These are phyloP conservation scores for Neurospora cerealis DNA, from an alignment of 495 filamentous ascomycete genomes.

Conservation along the genomic window DNA sequence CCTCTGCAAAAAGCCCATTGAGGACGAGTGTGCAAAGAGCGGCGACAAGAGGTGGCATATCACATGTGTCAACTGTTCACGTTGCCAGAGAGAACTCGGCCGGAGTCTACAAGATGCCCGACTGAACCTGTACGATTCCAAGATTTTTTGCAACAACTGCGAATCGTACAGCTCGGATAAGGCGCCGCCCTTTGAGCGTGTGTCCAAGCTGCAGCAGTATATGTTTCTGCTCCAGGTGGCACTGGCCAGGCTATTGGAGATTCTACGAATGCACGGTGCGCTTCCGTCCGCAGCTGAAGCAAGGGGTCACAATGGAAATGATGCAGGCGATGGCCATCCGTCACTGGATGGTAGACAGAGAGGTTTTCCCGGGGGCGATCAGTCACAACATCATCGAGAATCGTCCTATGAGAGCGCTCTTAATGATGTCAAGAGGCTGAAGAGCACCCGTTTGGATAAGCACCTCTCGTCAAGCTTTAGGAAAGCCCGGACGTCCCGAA, in stretches of 20 bases:
- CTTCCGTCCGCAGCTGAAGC: conserved; percentile 72
- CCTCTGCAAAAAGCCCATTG: conserved; percentile 74
- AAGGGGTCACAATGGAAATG: conserved; percentile 56
- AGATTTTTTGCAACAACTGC: conserved; percentile 61
- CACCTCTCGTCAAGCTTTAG: conserved; percentile 85
- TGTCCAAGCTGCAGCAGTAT: conserved; percentile 85
- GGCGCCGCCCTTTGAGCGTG: conserved; percentile 41
- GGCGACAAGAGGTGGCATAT: conserved; percentile 75
- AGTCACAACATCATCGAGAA: conserved; percentile 47
- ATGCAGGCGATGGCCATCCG: conserved; percentile 48
- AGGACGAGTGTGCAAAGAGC: conserved; percentile 75
- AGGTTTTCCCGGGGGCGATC: conserved; percentile 52
- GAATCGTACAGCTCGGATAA: conserved; percentile 22
- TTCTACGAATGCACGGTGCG: conserved; percentile 70
- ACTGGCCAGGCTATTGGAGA: conserved; percentile 78
- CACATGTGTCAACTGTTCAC: conserved; percentile 64
- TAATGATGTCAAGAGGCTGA: conserved; percentile 81
- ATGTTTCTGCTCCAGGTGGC: conserved; percentile 87
- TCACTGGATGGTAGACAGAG: conserved; percentile 56
- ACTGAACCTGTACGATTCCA: conserved; percentile 54
- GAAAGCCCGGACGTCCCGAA: conserved; percentile 80
- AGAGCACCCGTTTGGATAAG: conserved; percentile 88
- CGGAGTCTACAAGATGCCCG: conserved; percentile 51
- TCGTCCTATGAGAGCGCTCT: conserved; percentile 92
- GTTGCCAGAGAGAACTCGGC: conserved; percentile 65